A percentile compares a stretch with the other conserved stretches of the same genome.
Evolutionary conservation across 1,139 yeast species (phyloP).

Genomic region (Torulaspora globosa): DNA sequence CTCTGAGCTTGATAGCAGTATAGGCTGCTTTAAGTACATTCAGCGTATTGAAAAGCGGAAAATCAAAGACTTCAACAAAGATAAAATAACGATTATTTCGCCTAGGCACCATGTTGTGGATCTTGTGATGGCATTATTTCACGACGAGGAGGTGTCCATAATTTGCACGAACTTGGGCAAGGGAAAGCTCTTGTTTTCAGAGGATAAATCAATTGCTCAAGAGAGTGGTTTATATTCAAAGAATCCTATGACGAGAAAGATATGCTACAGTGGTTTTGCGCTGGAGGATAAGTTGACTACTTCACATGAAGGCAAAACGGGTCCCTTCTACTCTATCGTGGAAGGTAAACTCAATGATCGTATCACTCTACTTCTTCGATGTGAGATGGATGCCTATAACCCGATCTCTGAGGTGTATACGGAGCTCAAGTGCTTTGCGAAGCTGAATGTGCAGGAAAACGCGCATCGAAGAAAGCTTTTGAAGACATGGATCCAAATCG

Average conservation of each 20-base stretch:
- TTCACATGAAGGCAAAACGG: conserved; percentile 3
- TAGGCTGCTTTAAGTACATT: conserved; percentile 27
- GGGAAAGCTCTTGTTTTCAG: conserved; percentile 23
- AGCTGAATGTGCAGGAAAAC: conserved; percentile 21
- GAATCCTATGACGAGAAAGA: conserved; percentile 18
- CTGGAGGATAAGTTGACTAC: conserved; percentile 26
- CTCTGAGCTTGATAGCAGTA: conserved; percentile 22
- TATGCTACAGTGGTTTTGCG: conserved; percentile 34
- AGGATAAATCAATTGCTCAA: conserved; percentile 11
- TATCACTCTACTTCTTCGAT: conserved; percentile 27
- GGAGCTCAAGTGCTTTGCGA: conserved; percentile 33
- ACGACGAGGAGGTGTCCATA: conserved; percentile 17
- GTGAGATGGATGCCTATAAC: conserved; percentile 36
- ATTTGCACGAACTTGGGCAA: conserved; percentile 19
- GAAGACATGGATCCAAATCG: conserved; percentile 36
- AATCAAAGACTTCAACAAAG: conserved; percentile 8
- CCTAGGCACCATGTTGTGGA: conserved; percentile 34
- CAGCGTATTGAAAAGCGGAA: conserved; percentile 9
- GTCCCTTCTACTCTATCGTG: conserved; percentile 26
- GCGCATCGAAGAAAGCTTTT: conserved; percentile 32
- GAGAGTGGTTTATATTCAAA: conserved; percentile 13
- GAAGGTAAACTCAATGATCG: conserved; percentile 24
- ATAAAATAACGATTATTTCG: conserved; percentile 25
- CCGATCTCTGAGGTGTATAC: conserved; percentile 21
- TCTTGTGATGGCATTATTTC: conserved; percentile 28